Evolutionary conservation across 192 early-diverging fungal species (phyloP), one percentile per base, ranked within the genome.

Genomic region (Rhizophagus clarus): DNA sequence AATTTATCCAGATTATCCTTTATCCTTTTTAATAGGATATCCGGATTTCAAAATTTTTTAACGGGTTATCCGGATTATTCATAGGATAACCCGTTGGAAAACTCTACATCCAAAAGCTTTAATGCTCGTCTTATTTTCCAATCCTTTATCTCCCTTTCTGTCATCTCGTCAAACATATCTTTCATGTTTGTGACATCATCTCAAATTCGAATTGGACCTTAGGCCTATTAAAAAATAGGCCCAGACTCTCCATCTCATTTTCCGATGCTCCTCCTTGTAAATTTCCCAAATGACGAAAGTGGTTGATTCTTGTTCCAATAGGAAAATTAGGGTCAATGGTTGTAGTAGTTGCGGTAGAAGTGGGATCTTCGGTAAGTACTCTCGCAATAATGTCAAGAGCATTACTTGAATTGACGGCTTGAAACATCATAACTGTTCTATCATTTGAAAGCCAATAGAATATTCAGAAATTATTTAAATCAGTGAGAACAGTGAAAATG

Each of bases 81-180:
- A n/a, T n/a, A n/a, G n/a, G n/a, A n/a, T n/a, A n/a, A n/a, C n/a
- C n/a, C n/a, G n/a, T n/a, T n/a, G n/a, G n/a, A n/a, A n/a, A n/a
- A n/a, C n/a, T n/a, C n/a, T n/a, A n/a, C n/a, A n/a, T 74, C 49
- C 49, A 74, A 74, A 74, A 61, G 72, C 49, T 49, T 74, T 60
- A 74, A 49, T 26, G 49, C 72, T 60, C 51, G 72, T 74, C 26
- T 74, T 60, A 74, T 12, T 60, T 74, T 74, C 72, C 72, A 74
- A 61, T 32, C 26, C 14, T 11, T 60, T 74, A 74, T 74, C 72
- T 74, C 72, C 49, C 60, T 20, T 74, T 74, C 72, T 31, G 72
- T 74, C 72, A 74, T 74, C 45, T 60, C 72, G 24, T 74, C 72
- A 51, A 60, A 74, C 72, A 74, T 60, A 60, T 74, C 72, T 74